Base-by-base conservation (phyloP, 2,329 filamentous ascomycete species). In the Ophiostoma fasciatum region DNA sequence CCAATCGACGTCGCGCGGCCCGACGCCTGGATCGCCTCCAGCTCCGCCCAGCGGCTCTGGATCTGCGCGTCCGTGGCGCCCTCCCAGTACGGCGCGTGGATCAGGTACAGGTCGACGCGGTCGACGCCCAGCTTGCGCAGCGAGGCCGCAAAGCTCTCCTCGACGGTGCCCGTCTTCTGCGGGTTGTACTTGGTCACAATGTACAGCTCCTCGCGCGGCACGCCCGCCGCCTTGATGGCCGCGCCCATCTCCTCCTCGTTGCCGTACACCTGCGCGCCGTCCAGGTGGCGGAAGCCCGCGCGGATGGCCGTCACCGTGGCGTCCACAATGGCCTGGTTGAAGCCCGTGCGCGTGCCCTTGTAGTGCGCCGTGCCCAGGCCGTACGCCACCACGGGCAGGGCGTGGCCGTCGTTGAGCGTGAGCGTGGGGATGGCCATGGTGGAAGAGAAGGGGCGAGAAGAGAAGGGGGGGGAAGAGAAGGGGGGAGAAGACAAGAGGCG, bases 311-410 rank as follows among this genome's bases (percentile, higher is more conserved):
- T 65, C 38, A 78, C 68, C 28, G 66, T 64, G 35, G 59, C 44
- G 18, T 62, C 55, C 31, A 66, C 51, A 33, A 67, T 56, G 5
- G 64, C 60, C 38, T 73, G 57, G 45, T 82, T 74, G 28, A 76
- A 58, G 32, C 53, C 56, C 13, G n/a, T 28, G 26, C 58, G 56
- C 4, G 51, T 51, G 46, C 69, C 69, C 51, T 70, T 81, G 56
- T 63, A 75, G 18, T 62, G 59, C 29, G 78, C 77, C 0, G 79
- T 82, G 28, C 81, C 80, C 4, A 81, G 69, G 18, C 81, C 81
- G 48, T 81, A 85, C 28, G 65, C 75, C 14, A 85, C 74, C 63
- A 80, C 66, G 10, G 81, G 81, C 36, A 87, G 81, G 39, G 72
- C 67, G 42, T 72, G 71, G 42, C 78, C 80, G 59, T 87, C 78